Conservation (phyloP, 1,139 yeast species). For the Suhomyces terraborum region DNA sequence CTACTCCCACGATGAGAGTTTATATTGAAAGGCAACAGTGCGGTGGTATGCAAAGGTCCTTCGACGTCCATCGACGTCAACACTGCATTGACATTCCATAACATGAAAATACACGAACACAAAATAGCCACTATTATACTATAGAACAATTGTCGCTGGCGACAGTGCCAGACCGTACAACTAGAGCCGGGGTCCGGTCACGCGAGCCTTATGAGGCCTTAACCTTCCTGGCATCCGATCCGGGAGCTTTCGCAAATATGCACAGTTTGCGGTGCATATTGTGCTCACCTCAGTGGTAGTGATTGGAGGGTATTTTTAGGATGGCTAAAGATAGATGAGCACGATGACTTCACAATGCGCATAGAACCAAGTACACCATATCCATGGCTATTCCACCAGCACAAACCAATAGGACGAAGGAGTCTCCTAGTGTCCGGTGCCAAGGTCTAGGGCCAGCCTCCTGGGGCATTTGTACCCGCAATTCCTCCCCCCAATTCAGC, state of each 20-base stretch:
- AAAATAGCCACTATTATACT: too few relatives aligned
- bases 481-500: neutral
- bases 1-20: conserved; percentile 13
- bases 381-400: neutral
- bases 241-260: neutral
- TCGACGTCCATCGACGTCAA: too few relatives aligned
- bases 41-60: too few relatives aligned
- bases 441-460: neutral
- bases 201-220: too few relatives aligned
- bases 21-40: too few relatives aligned
- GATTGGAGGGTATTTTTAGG: conserved; percentile 8
- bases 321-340: conserved; percentile 4
- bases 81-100: too few relatives aligned
- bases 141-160: too few relatives aligned
- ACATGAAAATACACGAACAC: too few relatives aligned
- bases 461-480: neutral
- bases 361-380: conserved; percentile 2
- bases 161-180: too few relatives aligned
- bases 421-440: neutral
- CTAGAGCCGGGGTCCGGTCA: too few relatives aligned
- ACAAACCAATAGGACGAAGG: neutral
- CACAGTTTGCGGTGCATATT: neutral
- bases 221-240: too few relatives aligned
- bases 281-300: neutral
- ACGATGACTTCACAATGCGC: neutral